Evolutionary conservation across 2,329 filamentous ascomycete species (phyloP), one percentile per base, ranked within the genome.

Genomic region (Colletotrichum tofieldiae): DNA sequence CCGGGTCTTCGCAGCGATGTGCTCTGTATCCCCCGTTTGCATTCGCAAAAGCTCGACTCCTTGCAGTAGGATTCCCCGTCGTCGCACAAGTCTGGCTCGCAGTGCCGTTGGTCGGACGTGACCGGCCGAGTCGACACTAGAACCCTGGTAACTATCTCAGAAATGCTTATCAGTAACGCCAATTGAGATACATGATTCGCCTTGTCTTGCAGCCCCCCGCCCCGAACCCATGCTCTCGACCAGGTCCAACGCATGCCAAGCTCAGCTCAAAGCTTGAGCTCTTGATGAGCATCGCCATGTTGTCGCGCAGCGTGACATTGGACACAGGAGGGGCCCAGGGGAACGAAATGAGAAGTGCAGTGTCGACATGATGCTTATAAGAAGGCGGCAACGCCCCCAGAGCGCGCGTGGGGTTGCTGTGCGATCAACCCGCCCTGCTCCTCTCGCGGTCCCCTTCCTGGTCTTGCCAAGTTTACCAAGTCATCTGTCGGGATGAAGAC

Each of bases 401-500:
- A n/a, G 18, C 0, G 35, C 47, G 51, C 8, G 9, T n/a, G 9
- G 12, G 14, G 1, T 1, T 26, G 5, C 18, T 49, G 18, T n/a
- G 41, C 64, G 59, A 9, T 18, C 65, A 72, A 69, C 59, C 69
- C 49, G 65, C 37, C 32, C 5, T 32, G 45, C 39, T 54, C 29
- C 20, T 45, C 51, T 59, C 32, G 51, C 65, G 45, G 65, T 69
- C 68, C 64, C 45, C 16, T 54, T 26, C 41, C 20, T 37, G 49
- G 56, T 71, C 51, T 62, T 18, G 5, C 11, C 47, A 56, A 41
- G 49, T 23, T 35, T n/a, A 29, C 5, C 45, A 37, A 51, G 51
- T 49, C 32, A 29, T 47, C 68, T 37, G 3, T 35, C 32, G 58
- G 41, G 35, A 75, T 72, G 72, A 75, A 72, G 73, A 72, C 67